Conservation (phyloP, 2,329 filamentous ascomycete species). For the Trichoderma afroharzianum region DNA sequence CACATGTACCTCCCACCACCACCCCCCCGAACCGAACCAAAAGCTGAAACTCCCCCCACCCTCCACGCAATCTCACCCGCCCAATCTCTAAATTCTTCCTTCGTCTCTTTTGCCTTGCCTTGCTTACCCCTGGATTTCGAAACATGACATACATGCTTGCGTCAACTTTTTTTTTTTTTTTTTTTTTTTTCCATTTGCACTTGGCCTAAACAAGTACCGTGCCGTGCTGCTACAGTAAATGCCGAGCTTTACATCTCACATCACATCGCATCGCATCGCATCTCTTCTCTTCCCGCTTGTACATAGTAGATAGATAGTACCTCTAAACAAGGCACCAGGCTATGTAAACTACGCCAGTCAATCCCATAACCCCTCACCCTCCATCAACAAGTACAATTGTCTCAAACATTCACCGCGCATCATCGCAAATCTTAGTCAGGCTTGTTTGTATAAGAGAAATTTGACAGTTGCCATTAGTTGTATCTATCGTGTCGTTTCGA, state of each 20-base stretch:
- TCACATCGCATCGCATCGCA: neutral
- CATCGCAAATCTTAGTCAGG: neutral
- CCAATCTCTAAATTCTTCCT: neutral
- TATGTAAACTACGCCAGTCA: too few relatives aligned
- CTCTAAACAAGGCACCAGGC: neutral
- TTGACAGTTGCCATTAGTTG: neutral
- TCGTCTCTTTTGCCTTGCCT: neutral
- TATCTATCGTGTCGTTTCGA: neutral
- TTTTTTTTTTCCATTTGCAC: neutral
- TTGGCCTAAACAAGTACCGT: neutral
- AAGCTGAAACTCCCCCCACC: constrained; percentile 1
- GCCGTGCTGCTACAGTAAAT: neutral
- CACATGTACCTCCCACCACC: neutral
- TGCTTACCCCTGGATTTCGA: constrained; percentile 1
- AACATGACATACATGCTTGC: neutral
- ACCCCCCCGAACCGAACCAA: neutral
- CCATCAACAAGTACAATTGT: neutral
- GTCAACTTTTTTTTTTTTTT: neutral
- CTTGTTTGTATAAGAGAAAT: neutral
- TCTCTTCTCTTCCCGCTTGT: neutral
- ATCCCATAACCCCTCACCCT: too few relatives aligned
- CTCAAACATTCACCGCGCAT: neutral
- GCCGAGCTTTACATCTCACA: neutral
- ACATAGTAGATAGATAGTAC: too few relatives aligned
- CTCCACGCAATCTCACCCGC: constrained; percentile 11